Evolutionary conservation across 176 grass and related monocot species (phyloP), one percentile per base, ranked within the genome.

Genomic region (Carex cristatella): DNA sequence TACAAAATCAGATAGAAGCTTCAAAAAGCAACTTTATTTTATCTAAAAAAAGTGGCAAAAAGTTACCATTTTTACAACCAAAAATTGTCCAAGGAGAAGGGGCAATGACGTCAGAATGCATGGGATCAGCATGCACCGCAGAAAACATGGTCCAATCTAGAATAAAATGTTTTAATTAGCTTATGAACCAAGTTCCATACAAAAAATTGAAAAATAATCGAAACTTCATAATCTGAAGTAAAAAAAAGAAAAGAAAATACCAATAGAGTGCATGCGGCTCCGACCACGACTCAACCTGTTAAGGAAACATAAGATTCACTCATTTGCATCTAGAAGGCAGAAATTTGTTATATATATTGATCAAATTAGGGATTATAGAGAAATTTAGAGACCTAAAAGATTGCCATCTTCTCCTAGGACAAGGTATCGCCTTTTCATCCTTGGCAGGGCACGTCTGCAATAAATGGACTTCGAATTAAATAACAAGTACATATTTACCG

Each of bases 41-140:
- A 85, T 31, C 60, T 79, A 32, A 18, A 86, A 49, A 60, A 85
- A 35, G 77, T 84, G 27, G 28, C 64, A 85, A 88, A 44, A 54
- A 28, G 13, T 73, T 89, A 98, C 95, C 95, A 19, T 98, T 98
- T 86, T 70, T 90, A 61, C 93, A 95, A 81, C 93, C 93, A 86
- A 98, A 93, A 90, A 98, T 95, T 86, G 86, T 93, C 95, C 95
- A 98, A 30, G 91, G 83, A 70, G 95, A 93, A 87, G 95, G 95
- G 57, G 95, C 95, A 78, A 98, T 90, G 67, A 95, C 95, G 85
- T 98, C 95, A 86, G 93, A 93, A 71, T 93, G 85, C 82, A 94
- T 93, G 69, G 89, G 95, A 82, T 98, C 95, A 0, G 92, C 82
- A 85, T 98, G 88, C 66, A 87, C 70, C 84, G 91, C 90, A 61